These are phyloP conservation scores for Wallacemonas sp. DNA, from an alignment of 208 protist genomes.

Conservation along the genomic window DNA sequence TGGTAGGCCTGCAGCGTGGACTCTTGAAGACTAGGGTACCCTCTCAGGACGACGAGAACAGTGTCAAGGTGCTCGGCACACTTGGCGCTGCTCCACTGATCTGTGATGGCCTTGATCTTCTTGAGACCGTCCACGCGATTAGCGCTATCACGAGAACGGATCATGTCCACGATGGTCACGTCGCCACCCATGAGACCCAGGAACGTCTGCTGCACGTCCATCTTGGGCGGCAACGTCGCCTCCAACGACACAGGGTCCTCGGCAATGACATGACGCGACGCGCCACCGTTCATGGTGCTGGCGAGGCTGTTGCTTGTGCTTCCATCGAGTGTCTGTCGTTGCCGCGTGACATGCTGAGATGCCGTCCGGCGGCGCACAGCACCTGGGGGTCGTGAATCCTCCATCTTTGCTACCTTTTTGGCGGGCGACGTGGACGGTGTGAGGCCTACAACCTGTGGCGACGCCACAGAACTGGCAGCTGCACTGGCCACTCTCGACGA, in stretches of 20 bases:
- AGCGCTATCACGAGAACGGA: constrained; percentile 79
- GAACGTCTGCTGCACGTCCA: constrained; percentile 58
- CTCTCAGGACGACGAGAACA: constrained; percentile 68
- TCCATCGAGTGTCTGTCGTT: neutral
- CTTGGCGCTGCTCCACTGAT: constrained; percentile 51
- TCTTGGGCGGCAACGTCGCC: constrained; percentile 65
- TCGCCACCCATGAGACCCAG: constrained; percentile 63
- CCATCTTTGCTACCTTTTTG: constrained; percentile 55
- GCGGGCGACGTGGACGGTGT: constrained; percentile 61
- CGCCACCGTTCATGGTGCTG: neutral
- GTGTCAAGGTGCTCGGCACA: constrained; percentile 45
- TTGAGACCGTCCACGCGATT: constrained; percentile 63
- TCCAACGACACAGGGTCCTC: constrained; percentile 75
- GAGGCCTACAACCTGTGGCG: neutral
- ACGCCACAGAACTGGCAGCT: constrained; percentile 11
- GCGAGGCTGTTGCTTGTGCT: neutral
- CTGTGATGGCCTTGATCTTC: constrained; percentile 47
- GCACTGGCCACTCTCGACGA: constrained; percentile 1
- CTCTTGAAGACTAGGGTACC: constrained; percentile 68
- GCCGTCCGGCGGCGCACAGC: constrained; percentile 1
- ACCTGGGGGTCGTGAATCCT: constrained; percentile 23
- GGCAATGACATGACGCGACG: neutral
- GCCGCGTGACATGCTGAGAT: neutral
- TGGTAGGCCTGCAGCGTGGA: constrained; percentile 81
- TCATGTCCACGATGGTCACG: constrained; percentile 44